Base-by-base conservation (phyloP, 495 filamentous ascomycete genomes). In the Glarea lozoyensis region DNA sequence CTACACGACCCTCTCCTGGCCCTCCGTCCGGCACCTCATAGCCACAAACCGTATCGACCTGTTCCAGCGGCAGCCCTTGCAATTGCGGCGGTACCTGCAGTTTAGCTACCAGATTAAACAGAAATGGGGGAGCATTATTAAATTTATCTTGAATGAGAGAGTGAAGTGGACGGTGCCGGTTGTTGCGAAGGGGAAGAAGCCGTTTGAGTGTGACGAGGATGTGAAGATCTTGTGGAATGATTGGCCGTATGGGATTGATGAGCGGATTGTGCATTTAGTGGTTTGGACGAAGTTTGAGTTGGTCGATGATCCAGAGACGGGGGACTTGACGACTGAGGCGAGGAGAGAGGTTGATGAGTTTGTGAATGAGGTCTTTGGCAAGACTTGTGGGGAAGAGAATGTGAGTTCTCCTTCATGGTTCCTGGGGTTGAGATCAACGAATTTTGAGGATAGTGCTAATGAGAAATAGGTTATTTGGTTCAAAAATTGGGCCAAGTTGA, bases 231-330 rank as follows among this genome's bases (percentile, higher is more conserved):
- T 93, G 15, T 76, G 76, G 63, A 94, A 94, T 54, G 87, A 94
- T 68, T 94, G 87, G 86, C 88, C 88, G 2, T 94, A 94, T 51
- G 87, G 86, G 0, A 65, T 93, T 41, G 84, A 88, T 45, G 50
- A 65, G 23, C 67, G 67, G 43, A 87, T 94, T 41, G 76, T 87
- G 7, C 88, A 94, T 56, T 63, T 93, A 16, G 84, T 92, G 12
- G 75, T 93, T 9, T 94, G 88, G 88, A 88, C 82, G n/a, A 94
- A 93, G 59, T 94, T 93, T 29, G 48, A 37, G 40, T 23, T 89
- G 24, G 75, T 82, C 49, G 73, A 84, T 27, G 78, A 82, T 52
- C 69, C 71, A 1, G 64, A 43, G 16, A 87, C 78, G 2, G 80
- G 68, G 20, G 76, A 85, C 47, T 56, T 92, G 50, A 87, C 82